Evolutionary conservation across 768 basidiomycete genomes (phyloP).

Genomic region (Heimioporus sp.): DNA sequence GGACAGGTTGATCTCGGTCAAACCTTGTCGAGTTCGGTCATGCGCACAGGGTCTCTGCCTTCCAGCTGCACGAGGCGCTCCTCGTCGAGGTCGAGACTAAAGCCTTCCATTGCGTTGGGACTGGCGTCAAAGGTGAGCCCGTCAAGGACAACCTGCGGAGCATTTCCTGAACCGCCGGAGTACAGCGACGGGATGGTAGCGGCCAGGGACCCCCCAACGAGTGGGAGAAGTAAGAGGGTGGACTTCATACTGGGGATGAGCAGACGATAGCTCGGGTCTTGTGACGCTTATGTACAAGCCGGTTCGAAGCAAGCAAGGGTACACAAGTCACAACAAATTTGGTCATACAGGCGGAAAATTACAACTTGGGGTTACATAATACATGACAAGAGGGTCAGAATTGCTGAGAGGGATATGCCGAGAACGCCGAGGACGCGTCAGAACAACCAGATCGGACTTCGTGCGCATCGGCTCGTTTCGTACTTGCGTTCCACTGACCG

Average conservation of each 20-base stretch:
- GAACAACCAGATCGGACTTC: conserved; percentile 10
- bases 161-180: not conserved
- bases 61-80: conserved; percentile 75
- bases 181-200: conserved; percentile 12
- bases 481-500: conserved; percentile 18
- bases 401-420: conserved; percentile 17
- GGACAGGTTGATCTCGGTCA: not conserved
- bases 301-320: not conserved
- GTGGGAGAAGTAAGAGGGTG: conserved; percentile 15
- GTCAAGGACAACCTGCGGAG: conserved; percentile 24
- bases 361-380: not conserved
- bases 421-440: conserved; percentile 14
- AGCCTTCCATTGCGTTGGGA: conserved; percentile 39
- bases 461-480: conserved; percentile 8
- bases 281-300: not conserved
- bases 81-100: conserved; percentile 69
- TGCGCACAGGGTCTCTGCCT: conserved; percentile 68
- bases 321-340: conserved; percentile 9
- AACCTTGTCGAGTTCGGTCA: conserved; percentile 91
- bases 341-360: not conserved
- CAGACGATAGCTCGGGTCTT: too few relatives aligned
- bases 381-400: not conserved
- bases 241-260: conserved; percentile 7
- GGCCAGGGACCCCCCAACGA: conserved; percentile 19
- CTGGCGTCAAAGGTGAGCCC: conserved; percentile 25